phyloP scores from a whole-genome alignment of 495 filamentous ascomycete species.

The Lasiosphaeria ovina region DNA sequence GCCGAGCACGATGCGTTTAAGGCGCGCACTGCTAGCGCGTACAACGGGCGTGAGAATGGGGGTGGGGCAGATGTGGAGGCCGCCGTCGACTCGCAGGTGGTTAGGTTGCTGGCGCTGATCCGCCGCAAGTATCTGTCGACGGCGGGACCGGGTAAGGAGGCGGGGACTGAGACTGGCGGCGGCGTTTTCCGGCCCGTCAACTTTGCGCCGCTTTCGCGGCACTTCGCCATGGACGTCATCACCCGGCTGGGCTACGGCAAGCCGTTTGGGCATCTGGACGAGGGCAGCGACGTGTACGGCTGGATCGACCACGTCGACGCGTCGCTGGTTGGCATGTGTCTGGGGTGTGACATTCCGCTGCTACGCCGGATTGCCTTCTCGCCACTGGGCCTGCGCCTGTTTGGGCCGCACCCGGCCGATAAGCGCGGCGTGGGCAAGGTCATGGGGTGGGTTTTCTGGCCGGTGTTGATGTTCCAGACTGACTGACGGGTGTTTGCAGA shows the following conservation, averaged over 20 bases:
- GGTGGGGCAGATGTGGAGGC: conserved; percentile 29
- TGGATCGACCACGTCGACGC: not conserved
- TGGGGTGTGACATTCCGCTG: conserved; percentile 7
- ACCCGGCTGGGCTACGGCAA: conserved; percentile 45
- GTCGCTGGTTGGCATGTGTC: not conserved
- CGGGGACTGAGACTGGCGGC: too few species aligned
- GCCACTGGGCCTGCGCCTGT: not conserved
- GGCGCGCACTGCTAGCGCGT: conserved; percentile 34
- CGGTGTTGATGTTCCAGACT: conserved; percentile 4
- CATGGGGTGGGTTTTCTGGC: conserved; percentile 7
- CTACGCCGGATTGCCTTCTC: conserved; percentile 9
- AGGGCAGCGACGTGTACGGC: conserved; percentile 12
- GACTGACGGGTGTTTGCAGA: not conserved
- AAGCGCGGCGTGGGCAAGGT: conserved; percentile 9
- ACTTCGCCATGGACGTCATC: conserved; percentile 41
- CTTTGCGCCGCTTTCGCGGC: not conserved
- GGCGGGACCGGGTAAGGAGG: too few species aligned
- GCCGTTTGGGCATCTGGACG: conserved; percentile 7
- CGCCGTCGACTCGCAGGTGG: conserved; percentile 37
- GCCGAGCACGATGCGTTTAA: conserved; percentile 32
- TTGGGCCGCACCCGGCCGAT: conserved; percentile 11
- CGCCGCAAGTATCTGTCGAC: conserved; percentile 3
- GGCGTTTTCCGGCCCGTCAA: not conserved
- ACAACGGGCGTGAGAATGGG: conserved; percentile 29
- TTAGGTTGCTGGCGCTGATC: conserved; percentile 27